These are phyloP conservation scores for Strigomonas culicis DNA, from an alignment of 208 protist genomes.

Conservation along the genomic window DNA sequence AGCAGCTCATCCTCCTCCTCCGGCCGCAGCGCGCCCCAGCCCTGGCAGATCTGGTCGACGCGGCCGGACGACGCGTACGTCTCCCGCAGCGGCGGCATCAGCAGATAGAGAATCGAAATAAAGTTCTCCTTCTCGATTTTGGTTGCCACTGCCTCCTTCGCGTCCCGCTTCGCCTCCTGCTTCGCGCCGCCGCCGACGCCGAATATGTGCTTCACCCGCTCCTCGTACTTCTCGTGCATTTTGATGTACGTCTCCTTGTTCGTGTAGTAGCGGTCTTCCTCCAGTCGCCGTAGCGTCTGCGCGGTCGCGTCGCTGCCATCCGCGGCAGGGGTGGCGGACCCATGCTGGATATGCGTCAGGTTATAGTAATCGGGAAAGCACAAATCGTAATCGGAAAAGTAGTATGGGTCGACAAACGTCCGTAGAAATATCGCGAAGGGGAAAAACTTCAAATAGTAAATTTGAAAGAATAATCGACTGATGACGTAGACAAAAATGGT, in stretches of 20 bases:
- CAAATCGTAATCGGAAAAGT: not conserved
- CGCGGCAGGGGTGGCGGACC: too few species aligned
- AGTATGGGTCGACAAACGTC: not conserved
- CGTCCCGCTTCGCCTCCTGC: too few species aligned
- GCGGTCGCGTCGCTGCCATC: not conserved
- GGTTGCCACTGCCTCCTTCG: not conserved
- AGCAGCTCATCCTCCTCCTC: not conserved
- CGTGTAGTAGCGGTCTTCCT: not conserved
- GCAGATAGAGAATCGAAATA: not conserved
- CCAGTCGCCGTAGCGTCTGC: not conserved
- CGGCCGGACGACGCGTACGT: not conserved
- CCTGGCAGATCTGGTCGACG: not conserved
- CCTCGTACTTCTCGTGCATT: not conserved
- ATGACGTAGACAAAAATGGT: not conserved
- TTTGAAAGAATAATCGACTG: not conserved
- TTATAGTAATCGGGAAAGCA: not conserved
- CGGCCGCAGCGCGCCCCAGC: not conserved
- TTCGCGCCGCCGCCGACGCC: too few species aligned
- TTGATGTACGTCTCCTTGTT: not conserved
- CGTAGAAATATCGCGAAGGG: not conserved
- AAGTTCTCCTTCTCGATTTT: not conserved
- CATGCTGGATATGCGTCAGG: not conserved
- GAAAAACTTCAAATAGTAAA: not conserved
- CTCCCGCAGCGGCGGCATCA: not conserved
- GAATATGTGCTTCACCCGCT: not conserved